Evolutionary conservation across 2,329 filamentous ascomycete species (phyloP).

Genomic region (Dryadomyces sulphureus): DNA sequence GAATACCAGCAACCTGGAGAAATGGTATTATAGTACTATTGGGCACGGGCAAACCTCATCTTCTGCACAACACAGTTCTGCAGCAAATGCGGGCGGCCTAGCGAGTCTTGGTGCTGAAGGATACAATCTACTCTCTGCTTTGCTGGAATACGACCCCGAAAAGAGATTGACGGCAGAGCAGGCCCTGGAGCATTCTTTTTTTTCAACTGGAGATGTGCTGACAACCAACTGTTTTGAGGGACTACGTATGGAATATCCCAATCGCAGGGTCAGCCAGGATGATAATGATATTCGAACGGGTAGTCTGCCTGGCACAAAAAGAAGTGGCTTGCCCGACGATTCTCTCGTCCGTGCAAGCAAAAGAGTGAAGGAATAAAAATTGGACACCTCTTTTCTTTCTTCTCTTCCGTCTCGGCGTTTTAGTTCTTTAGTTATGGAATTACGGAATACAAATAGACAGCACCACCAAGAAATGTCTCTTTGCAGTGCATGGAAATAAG

Average conservation of each 20-base stretch:
- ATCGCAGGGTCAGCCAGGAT: conserved; percentile 79
- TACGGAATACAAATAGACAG: too few species aligned
- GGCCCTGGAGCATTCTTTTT: conserved; percentile 85
- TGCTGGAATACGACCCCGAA: conserved; percentile 86
- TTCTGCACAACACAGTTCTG: conserved; percentile 29
- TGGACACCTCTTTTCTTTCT: too few species aligned
- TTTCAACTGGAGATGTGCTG: conserved; percentile 58
- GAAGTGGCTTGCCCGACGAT: conserved; percentile 75
- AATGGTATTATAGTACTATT: conserved; percentile 63
- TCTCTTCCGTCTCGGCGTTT: too few species aligned
- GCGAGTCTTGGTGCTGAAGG: conserved; percentile 59
- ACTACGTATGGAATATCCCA: conserved; percentile 74
- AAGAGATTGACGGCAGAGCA: conserved; percentile 77
- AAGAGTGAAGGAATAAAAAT: conserved; percentile 38
- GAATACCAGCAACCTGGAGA: conserved; percentile 48
- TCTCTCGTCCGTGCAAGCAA: conserved; percentile 47
- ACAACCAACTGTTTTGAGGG: conserved; percentile 84
- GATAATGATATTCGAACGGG: conserved; percentile 91
- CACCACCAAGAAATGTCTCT: too few species aligned
- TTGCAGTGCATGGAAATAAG: too few species aligned
- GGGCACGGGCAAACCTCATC: conserved; percentile 31
- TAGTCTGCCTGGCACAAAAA: conserved; percentile 80
- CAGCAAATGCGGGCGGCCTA: conserved; percentile 21
- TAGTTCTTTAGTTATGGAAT: too few species aligned
- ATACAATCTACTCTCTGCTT: conserved; percentile 62